Percentiles rank a stretch among this genome's conserved stretches.
Conservation (phyloP, 495 filamentous ascomycete species). For the Aspergillus biplanus region DNA sequence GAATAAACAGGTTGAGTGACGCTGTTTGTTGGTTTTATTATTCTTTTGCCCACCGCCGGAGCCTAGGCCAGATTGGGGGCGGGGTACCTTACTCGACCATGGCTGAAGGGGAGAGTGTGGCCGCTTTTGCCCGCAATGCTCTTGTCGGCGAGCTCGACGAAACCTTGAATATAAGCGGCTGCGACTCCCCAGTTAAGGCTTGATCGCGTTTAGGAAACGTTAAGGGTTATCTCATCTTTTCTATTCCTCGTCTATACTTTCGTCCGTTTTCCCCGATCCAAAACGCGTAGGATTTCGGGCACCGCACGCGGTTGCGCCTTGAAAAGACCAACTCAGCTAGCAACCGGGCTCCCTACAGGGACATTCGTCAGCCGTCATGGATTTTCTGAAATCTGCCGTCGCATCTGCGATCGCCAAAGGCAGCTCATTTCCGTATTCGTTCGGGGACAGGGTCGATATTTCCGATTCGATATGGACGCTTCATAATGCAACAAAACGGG, state of each 20-base stretch:
- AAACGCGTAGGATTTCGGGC: neutral
- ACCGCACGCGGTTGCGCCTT: slow-evolving; percentile 8
- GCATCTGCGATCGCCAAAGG: slow-evolving; percentile 95
- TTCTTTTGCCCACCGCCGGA: neutral
- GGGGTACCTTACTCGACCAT: slow-evolving; percentile 21
- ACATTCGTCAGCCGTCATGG: slow-evolving; percentile 61
- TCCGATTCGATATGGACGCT: slow-evolving; percentile 91
- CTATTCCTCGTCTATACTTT: neutral
- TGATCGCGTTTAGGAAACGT: neutral
- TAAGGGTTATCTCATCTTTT: neutral
- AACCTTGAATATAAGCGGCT: neutral
- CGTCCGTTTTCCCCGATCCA: neutral
- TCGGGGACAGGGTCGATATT: slow-evolving; percentile 87
- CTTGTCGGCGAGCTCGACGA: neutral
- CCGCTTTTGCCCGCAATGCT: slow-evolving; percentile 7
- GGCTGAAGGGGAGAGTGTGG: neutral
- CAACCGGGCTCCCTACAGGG: slow-evolving; percentile 13
- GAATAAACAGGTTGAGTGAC: neutral
- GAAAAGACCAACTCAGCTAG: slow-evolving; percentile 23
- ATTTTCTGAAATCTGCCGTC: slow-evolving; percentile 96
- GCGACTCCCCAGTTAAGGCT: neutral
- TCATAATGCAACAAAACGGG: slow-evolving; percentile 87
- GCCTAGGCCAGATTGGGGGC: slow-evolving; percentile 32
- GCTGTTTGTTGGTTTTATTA: neutral
- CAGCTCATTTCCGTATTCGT: slow-evolving; percentile 85